Conservation (phyloP, 2,329 filamentous ascomycete genomes). For the Rhynchosporium secalis region DNA sequence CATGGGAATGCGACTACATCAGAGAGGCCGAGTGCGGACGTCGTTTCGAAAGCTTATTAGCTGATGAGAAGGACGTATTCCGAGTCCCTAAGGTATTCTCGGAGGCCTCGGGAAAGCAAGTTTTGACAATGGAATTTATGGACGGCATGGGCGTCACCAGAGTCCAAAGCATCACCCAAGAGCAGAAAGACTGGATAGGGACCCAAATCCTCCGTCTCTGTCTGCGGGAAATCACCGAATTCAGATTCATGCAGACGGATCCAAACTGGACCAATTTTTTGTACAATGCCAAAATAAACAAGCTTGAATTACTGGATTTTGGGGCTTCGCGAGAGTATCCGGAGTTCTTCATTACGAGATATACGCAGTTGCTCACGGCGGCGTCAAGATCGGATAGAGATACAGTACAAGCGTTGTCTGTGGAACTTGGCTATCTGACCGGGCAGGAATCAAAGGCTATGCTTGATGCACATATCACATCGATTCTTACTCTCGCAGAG, state of each 20-base stretch:
- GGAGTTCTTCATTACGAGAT: constrained; percentile 73
- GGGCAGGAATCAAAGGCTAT: constrained; percentile 83
- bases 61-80: constrained; percentile 73
- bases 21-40: constrained; percentile 81
- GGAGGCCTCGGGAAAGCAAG: constrained; percentile 80
- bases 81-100: constrained; percentile 74
- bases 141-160: constrained; percentile 83
- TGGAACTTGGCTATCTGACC: constrained; percentile 85
- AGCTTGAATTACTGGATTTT: constrained; percentile 91
- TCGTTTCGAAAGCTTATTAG: constrained; percentile 75
- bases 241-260: constrained; percentile 98
- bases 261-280: constrained; percentile 99
- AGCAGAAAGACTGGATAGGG: constrained; percentile 92
- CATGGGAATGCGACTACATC: constrained; percentile 95
- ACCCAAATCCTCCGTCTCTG: constrained; percentile 90
- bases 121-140: constrained; percentile 93
- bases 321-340: constrained; percentile 89
- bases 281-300: constrained; percentile 71
- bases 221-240: constrained; percentile 88
- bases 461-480: constrained; percentile 87
- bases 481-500: constrained; percentile 86
- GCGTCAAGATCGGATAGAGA: constrained; percentile 70
- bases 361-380: constrained; percentile 77
- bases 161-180: constrained; percentile 71
- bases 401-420: constrained; percentile 65